Evolutionary conservation across 257 asterid species (phyloP), one percentile per base, ranked within the genome.

Genomic region (Euphrasia confusa): DNA sequence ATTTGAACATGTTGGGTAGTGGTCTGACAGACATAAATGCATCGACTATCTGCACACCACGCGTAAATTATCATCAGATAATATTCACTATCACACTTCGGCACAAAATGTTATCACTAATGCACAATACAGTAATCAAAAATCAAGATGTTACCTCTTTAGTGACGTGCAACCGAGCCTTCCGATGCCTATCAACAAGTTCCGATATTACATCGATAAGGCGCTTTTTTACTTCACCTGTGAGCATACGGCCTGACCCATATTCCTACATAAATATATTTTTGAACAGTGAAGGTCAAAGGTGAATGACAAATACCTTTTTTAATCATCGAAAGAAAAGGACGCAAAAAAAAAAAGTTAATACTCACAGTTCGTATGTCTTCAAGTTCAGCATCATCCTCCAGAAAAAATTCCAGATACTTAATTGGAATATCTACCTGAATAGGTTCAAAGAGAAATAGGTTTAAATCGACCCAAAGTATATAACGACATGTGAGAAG

Each of bases 341-440:
- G 24, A 21, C 24, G 24, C 24, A 21, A 1, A 45, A 4, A 40
- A 42, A n/a, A 47, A 3, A 0, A 21, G 24, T 21, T 57, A 70
- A 35, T 55, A 63, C 72, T 71, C 65, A 86, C 99, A 66, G 66
- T 79, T 69, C 75, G 67, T 58, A 86, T 86, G 66, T 72, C 70
- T 58, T 89, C 95, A 48, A 89, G 89, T 74, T 89, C 99, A 4
- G 69, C 71, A 68, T 92, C 97, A 39, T 92, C 99, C 17, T 92
- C 99, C 79, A 89, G 76, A 81, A 92, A 92, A 73, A 92, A 92
- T 14, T 95, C 87, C 32, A 92, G 97, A 73, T 92, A 92, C 54
- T 92, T 92, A 39, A 89, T 27, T 2, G 98, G 85, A 68, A 92
- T 84, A 68, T 92, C 98, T 26, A 92, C 96, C 98, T 92, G 82